Base-by-base conservation (phyloP, 257 asterid genomes). In the Asclepias syriaca region DNA sequence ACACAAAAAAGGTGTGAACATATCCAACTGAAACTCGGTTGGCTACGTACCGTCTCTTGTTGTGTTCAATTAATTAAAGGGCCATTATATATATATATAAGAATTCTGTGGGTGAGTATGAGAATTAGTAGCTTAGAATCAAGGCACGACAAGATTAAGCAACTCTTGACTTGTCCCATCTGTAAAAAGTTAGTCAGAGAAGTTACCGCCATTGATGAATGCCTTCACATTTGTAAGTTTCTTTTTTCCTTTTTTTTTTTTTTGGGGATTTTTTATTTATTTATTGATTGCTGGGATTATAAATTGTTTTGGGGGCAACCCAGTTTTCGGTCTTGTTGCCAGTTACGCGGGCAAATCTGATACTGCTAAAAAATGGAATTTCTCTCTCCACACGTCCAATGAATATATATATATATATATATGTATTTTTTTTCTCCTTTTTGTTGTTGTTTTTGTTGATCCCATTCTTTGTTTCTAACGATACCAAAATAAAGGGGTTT, bases 191-290 rank as follows among this genome's bases (percentile, higher is more conserved):
- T 72, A 12, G 16, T 58, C 27, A 67, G 54, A 68, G 14, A 79
- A 14, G 69, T 55, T 34, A 68, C 75, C 19, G 22, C 66, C 8
- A 68, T 79, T 45, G 71, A 72, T 11, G 83, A 79, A 39, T 79
- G 80, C 2, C 70, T 65, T 61, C 83, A 75, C 6, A 63, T 19
- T 34, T 75, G 77, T 68, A n/a, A 50, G 78, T 11, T 13, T 54
- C 54, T 11, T 34, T 18, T 0, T 14, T 18, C 16, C 0, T 0
- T 68, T 29, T 1, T 13, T 32, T n/a, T 13, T 32, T 32, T 29
- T 29, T 6, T 16, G 7, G 18, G 6, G 27, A 24, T 24, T 6
- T 32, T n/a, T n/a, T 21, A 37, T n/a, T 6, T 14, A 9, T 9
- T 1, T 14, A 6, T 29, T 59, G 6, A 14, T 60, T 60, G 5